Base-by-base conservation (phyloP, 1,284 basidiomycete species). In the Anthracocystis walkeri region DNA sequence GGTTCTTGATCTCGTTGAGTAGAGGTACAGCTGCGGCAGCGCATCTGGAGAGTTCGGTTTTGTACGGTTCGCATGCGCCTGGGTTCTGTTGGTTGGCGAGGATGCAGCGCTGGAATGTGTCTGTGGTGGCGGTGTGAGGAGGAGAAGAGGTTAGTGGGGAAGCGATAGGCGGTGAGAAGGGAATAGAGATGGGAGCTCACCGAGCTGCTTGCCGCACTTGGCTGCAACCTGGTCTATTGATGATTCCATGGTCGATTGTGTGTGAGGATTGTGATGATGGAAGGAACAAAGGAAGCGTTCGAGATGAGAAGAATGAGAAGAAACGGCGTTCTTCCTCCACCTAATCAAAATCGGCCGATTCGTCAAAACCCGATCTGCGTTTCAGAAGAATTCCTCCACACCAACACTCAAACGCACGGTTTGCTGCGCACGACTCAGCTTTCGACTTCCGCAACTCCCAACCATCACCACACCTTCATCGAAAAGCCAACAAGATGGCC, bases 71-170 rank as follows among this genome's bases (percentile, higher is more conserved):
- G 61, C 82, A 84, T 7, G 64, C 65, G 0, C 52, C 33, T 0
- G 75, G 77, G 53, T 80, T 66, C 31, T 66, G 62, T 38, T 79
- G 74, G 58, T 82, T 80, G 29, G 77, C 74, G 3, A 83, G 66
- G 48, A 84, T 78, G 58, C 82, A 84, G 29, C 81, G 76, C 55
- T 84, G 80, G 60, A 82, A 84, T 2, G 73, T 76, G 46, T 71
- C 73, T 75, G 57, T 31, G 3, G 3, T 16, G 6, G 41, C 8
- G 5, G 20, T n/a, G 14, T 7, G n/a, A 16, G 4, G 7, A 20
- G 3, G n/a, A 16, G 4, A 12, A 20, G 40, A 38, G 27, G 29
- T 52, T 3, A 52, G 50, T 35, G 21, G 3, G 18, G 12, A 21
- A 14, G 20, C 1, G 3, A 10, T 12, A 14, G 16, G 25, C 8